Base-by-base conservation (phyloP, 176 grass and related monocot genomes). In the Musa beccarii region DNA sequence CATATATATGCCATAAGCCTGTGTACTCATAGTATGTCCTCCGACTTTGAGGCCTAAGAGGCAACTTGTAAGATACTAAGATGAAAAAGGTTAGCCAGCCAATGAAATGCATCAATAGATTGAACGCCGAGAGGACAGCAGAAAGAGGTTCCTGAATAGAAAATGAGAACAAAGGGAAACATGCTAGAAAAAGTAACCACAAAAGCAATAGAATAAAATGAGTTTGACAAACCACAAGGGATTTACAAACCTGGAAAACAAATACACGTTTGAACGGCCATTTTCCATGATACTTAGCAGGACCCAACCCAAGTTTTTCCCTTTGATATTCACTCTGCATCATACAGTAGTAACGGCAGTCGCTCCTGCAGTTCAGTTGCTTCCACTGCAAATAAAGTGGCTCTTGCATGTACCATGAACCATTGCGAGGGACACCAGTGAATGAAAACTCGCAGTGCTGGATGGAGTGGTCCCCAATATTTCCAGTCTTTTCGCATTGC, bases 1-100 rank as follows among this genome's bases (percentile, higher is more conserved):
- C 94, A 88, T 91, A 93, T 34, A 97, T 97, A 89, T 97, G 94
- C 90, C 90, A 97, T 56, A 97, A 79, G 9, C 86, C 82, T 79
- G 88, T 93, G 54, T 90, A 97, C 83, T 97, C 90, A n/a, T 93
- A 97, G 71, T 85, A 90, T 52, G 86, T 86, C 74, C 79, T 90
- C 75, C 77, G 83, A 49, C 74, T 89, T 56, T 93, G 85, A 76
- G 86, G 84, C 54, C 86, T 92, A 75, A 89, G 52, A 85, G 90
- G 86, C 69, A 97, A 78, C 77, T 88, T 89, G 85, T 87, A 86
- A 54, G 87, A 88, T 75, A 93, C 84, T 75, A 90, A 69, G 53
- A 81, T 64, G 80, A 69, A 87, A 77, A 90, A 97, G 14, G 94
- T 87, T 72, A 89, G 55, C 90, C 90, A 97, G 2, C 88, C 84